Base-by-base conservation (phyloP, 306 rosid species). In the Heteromeles arbutifolia region DNA sequence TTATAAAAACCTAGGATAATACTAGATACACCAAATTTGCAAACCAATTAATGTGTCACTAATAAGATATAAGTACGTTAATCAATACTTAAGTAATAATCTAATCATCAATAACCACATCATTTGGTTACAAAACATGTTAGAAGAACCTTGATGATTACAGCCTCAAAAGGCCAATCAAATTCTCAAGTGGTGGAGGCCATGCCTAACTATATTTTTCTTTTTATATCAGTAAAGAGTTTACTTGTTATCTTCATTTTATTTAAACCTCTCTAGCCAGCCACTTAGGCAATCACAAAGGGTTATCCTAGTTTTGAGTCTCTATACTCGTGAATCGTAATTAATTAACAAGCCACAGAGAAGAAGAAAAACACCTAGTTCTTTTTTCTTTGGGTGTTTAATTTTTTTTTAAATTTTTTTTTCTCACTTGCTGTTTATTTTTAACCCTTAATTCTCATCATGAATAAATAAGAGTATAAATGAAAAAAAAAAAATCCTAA, bases 131-230 rank as follows among this genome's bases (percentile, higher is more conserved):
- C 41, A 37, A 31, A 37, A 7, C 76, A 80, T 81, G 83, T 67
- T 74, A 84, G 86, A 78, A 76, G 80, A 70, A 82, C 81, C 70
- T 80, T 90, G 74, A 90, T 88, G 80, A 90, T 87, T 84, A 76
- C 50, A 69, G 62, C 57, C 88, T 79, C 79, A 79, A 62, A 83
- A 83, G 71, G 69, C 73, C 66, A 69, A 70, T 69, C 79, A 79
- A 79, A 62, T 18, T 66, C 74, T 53, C 70, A 76, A 62, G 70
- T 65, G 69, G 72, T 72, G 69, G 72, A 67, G 80, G 79, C 44
- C 93, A 85, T 79, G 92, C 89, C 85, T 68, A 59, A 72, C 66
- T 64, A 82, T 77, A 73, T 15, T 31, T 59, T 59, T 68, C 15
- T 57, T 68, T 68, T 28, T 57, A 65, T 25, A 15, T 31, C 24